Base-by-base conservation (phyloP, 1,139 yeast genomes). In the Geotrichum bryndzae region DNA sequence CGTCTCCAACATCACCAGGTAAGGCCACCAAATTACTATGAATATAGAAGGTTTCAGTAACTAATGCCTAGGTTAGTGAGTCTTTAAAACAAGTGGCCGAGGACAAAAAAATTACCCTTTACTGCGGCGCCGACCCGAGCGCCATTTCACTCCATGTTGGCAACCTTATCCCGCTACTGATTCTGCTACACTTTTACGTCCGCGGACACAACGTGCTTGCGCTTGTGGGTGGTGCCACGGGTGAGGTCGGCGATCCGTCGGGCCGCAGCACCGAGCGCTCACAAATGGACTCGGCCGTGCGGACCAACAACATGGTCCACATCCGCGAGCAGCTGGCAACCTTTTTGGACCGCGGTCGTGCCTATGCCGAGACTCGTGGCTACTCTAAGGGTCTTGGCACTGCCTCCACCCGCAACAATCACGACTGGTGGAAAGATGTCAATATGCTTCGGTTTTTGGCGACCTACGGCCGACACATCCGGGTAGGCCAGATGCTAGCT, bases 111-210 rank as follows among this genome's bases (percentile, higher is more conserved):
- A 72, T 88, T 58, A 84, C 87, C 23, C 73, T 90, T 18, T 95
- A 94, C 75, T 87, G 96, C 74, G 99, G 99, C 22, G 98, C 97
- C 0, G 99, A 94, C 71, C 99, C 99, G 0, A 86, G 96, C 0
- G 99, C 99, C 0, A 77, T 74, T 58, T 91, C 98, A 0, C 78
- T 94, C 38, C 99, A 94, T 76, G 76, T 94, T 65, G 99, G 99
- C 1, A 94, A 94, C 69, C 76, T 95, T 62, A 78, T 94, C 53
- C 99, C 99, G 0, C 76, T 94, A 66, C 84, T 95, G 86, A 85
- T 90, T 2, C 76, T 92, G 55, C 78, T 94, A 56, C 97, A 95
- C 72, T 92, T 91, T 73, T 84, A 84, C 66, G 76, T 92, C 50
- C 77, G 95, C 46, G 99, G 99, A 0, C 96, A 92, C 72, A 83